Percentiles rank a stretch among this genome's conserved stretches.
Conservation (phyloP, 805 yeast species). For the Lachancea sp. region DNA sequence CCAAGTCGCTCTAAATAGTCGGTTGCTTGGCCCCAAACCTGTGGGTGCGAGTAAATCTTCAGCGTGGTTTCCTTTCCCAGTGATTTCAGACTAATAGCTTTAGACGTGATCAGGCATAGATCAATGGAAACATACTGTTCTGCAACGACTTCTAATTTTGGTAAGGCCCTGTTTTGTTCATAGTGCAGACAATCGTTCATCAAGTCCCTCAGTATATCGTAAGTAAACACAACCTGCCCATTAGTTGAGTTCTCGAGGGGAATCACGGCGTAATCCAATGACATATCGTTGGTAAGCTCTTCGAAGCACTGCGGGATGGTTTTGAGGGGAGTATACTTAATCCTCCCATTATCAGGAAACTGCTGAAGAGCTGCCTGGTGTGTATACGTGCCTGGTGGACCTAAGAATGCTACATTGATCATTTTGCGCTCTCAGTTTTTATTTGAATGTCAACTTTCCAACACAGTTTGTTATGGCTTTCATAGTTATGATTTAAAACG, state of each 20-base stretch:
- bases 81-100: constrained; percentile 36
- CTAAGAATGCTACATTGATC: constrained; percentile 62
- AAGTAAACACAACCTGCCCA: constrained; percentile 84
- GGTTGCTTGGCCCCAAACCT: constrained; percentile 92
- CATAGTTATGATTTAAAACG: too few species aligned
- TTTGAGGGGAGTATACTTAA: constrained; percentile 25
- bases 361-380: constrained; percentile 71
- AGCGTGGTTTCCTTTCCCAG: constrained; percentile 38
- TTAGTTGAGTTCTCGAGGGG: constrained; percentile 94
- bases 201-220: constrained; percentile 73
- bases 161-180: constrained; percentile 20
- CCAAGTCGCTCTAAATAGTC: constrained; percentile 43
- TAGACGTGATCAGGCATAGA: constrained; percentile 55
- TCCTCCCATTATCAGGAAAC: constrained; percentile 34
- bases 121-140: constrained; percentile 80
- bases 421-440: constrained; percentile 1
- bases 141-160: constrained; percentile 51
- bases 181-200: constrained; percentile 16
- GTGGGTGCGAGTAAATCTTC: constrained; percentile 85
- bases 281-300: constrained; percentile 36
- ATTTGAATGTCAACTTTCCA: neutral
- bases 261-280: constrained; percentile 65
- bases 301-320: constrained; percentile 61
- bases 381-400: constrained; percentile 90
- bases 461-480: too few species aligned